A percentile compares a stretch with the other conserved stretches of the same genome.
Conservation (phyloP, 352 stramenopile species). For the Pythium plurisporium region DNA sequence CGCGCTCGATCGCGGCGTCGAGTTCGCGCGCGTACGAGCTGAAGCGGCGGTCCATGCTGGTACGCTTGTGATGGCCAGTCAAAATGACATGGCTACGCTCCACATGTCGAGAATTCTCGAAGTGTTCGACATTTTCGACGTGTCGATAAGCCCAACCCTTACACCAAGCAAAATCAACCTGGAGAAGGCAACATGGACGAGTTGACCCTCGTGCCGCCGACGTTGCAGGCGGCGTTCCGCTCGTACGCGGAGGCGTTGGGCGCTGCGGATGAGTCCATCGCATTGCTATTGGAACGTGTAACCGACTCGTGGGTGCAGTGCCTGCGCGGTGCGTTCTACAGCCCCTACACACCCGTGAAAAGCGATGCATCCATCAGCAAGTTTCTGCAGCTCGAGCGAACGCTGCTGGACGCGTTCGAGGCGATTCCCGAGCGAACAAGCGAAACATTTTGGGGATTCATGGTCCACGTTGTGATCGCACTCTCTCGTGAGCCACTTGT, state of each 20-base stretch:
- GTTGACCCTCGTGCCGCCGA: conserved; percentile 2
- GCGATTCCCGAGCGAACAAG: background rate
- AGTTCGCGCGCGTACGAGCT: conserved; percentile 57
- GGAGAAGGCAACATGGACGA: conserved; percentile 6
- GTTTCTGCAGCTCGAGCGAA: conserved; percentile 44
- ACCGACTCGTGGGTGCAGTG: conserved; percentile 13
- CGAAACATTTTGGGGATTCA: conserved; percentile 33
- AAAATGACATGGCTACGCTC: conserved; percentile 8
- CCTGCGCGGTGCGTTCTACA: conserved; percentile 26
- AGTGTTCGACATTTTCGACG: conserved; percentile 7
- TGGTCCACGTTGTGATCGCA: conserved; percentile 33
- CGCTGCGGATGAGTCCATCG: background rate
- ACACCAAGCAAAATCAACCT: too few species aligned
- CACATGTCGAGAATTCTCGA: background rate
- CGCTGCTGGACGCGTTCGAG: conserved; percentile 26
- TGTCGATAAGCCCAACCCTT: too few species aligned
- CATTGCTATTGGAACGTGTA: background rate
- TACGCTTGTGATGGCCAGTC: conserved; percentile 12
- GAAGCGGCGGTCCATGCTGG: conserved; percentile 32
- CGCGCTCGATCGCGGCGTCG: conserved; percentile 64
- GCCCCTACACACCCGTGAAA: conserved; percentile 7
- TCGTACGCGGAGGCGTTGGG: background rate
- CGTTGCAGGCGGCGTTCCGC: background rate
- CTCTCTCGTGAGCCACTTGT: conserved; percentile 23
- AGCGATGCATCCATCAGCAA: conserved; percentile 30